These are phyloP conservation scores for Candida mattraensis DNA, from an alignment of 805 yeast species.

Conservation along the genomic window DNA sequence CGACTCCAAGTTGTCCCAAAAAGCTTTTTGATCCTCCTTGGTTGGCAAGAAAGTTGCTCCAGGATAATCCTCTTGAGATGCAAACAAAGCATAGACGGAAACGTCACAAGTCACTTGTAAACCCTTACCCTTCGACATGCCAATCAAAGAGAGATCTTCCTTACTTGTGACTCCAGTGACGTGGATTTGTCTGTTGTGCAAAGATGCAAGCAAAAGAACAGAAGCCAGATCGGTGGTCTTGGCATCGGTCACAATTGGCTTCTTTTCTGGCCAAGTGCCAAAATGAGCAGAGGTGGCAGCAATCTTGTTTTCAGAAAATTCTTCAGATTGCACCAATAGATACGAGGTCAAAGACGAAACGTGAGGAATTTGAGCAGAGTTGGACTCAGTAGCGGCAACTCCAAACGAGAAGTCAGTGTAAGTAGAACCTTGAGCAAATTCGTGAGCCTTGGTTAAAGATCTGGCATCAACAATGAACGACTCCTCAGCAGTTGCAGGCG, in stretches of 20 bases:
- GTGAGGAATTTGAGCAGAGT: constrained; percentile 59
- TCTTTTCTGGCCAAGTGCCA: constrained; percentile 77
- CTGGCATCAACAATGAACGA: constrained; percentile 62
- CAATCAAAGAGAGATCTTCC: constrained; percentile 80
- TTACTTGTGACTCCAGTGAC: constrained; percentile 80
- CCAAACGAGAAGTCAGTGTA: constrained; percentile 81
- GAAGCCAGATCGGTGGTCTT: constrained; percentile 92
- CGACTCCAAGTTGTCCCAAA: constrained; percentile 72
- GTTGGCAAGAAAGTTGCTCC: constrained; percentile 76
- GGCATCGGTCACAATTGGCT: constrained; percentile 91
- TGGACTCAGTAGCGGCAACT: constrained; percentile 77
- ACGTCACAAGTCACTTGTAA: constrained; percentile 89
- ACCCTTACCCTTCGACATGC: constrained; percentile 80
- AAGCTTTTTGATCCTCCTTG: constrained; percentile 71
- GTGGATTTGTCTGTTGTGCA: constrained; percentile 82
- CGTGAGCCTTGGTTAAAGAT: constrained; percentile 64
- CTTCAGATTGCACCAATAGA: constrained; percentile 77
- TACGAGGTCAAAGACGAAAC: constrained; percentile 72
- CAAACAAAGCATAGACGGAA: constrained; percentile 73
- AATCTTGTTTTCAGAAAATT: constrained; percentile 65
- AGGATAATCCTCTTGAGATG: constrained; percentile 69
- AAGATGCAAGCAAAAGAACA: constrained; percentile 81
- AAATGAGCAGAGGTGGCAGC: constrained; percentile 79
- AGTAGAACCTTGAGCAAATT: constrained; percentile 53
- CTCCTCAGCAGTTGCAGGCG: constrained; percentile 70